A percentile compares a stretch with the other conserved stretches of the same genome.
Evolutionary conservation across 352 stramenopile genomes (phyloP).

Genomic region (Globisporangium uncinulatum): DNA sequence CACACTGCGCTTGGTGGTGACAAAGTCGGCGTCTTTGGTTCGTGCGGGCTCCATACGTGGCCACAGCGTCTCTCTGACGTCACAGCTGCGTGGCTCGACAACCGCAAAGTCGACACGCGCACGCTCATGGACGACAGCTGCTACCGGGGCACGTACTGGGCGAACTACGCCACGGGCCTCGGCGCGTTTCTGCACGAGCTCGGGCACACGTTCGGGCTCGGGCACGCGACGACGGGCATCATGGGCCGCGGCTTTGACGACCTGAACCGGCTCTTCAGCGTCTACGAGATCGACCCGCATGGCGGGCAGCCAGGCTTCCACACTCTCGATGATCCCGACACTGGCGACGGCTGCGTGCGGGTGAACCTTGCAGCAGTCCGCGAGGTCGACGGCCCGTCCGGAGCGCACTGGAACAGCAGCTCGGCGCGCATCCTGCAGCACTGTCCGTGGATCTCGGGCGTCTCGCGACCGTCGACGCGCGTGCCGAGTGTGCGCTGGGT

Average conservation of each 20-base stretch:
- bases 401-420: slow-evolving; percentile 52
- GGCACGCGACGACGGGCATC: slow-evolving; percentile 46
- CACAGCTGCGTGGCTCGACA: slow-evolving; percentile 48
- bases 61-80: slow-evolving; percentile 40
- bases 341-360: slow-evolving; percentile 13
- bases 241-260: slow-evolving; percentile 73
- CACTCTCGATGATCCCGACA: slow-evolving; percentile 1
- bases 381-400: slow-evolving; percentile 24
- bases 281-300: slow-evolving; percentile 27
- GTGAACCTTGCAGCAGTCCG: slow-evolving; percentile 32
- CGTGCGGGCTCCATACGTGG: slow-evolving; percentile 63
- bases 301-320: slow-evolving; percentile 26
- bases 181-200: slow-evolving; percentile 63
- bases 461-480: slow-evolving; percentile 21
- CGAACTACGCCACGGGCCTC: slow-evolving; percentile 59
- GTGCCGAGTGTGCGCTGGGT: slow-evolving; percentile 38
- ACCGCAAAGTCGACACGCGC: slow-evolving; percentile 38
- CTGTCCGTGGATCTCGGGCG: slow-evolving; percentile 48
- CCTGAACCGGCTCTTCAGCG: slow-evolving; percentile 55
- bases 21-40: slow-evolving; percentile 60
- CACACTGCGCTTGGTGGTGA: slow-evolving; percentile 55
- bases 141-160: slow-evolving; percentile 50
- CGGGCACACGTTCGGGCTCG: slow-evolving; percentile 57
- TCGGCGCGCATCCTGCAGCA: slow-evolving; percentile 47
- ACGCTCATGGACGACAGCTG: slow-evolving; percentile 57